Conservation (phyloP, 352 stramenopile genomes). For the Thalassiosira ordinaria region DNA sequence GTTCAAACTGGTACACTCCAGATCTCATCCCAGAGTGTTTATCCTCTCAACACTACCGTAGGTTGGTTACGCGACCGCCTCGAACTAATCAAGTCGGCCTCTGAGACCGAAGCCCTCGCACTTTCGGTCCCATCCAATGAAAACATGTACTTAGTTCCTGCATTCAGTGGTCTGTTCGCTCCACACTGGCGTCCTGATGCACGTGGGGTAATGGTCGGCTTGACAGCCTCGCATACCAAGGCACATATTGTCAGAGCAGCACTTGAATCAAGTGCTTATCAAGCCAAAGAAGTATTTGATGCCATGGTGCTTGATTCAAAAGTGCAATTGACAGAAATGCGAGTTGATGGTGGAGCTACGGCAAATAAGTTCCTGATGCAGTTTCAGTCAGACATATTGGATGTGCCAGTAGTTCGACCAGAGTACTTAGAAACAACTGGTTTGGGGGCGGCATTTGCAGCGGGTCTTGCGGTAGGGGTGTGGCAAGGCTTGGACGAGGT, state of each 20-base stretch:
- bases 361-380: slow-evolving; percentile 97
- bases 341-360: slow-evolving; percentile 98
- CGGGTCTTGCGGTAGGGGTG: slow-evolving; percentile 95
- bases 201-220: slow-evolving; percentile 94
- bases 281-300: slow-evolving; percentile 92
- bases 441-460: slow-evolving; percentile 95
- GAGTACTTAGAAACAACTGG: slow-evolving; percentile 97
- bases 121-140: slow-evolving; percentile 91
- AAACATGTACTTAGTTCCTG: slow-evolving; percentile 97
- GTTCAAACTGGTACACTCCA: too few species aligned
- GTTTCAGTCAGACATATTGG: slow-evolving; percentile 97
- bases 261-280: slow-evolving; percentile 96
- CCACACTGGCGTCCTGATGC: slow-evolving; percentile 96
- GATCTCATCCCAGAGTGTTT: too few species aligned
- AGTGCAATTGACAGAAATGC: slow-evolving; percentile 88
- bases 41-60: too few species aligned
- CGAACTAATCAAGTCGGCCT: slow-evolving; percentile 90
- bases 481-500: slow-evolving; percentile 90
- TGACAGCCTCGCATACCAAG: slow-evolving; percentile 94
- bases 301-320: slow-evolving; percentile 91
- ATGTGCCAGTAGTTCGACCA: slow-evolving; percentile 92
- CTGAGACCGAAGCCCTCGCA: slow-evolving; percentile 89
- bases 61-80: slow-evolving; percentile 99
- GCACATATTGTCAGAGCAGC: slow-evolving; percentile 95
- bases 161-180: slow-evolving; percentile 97